Evolutionary conservation across 179 eudicot species (phyloP).

Genomic region (Beta macrorhiza): DNA sequence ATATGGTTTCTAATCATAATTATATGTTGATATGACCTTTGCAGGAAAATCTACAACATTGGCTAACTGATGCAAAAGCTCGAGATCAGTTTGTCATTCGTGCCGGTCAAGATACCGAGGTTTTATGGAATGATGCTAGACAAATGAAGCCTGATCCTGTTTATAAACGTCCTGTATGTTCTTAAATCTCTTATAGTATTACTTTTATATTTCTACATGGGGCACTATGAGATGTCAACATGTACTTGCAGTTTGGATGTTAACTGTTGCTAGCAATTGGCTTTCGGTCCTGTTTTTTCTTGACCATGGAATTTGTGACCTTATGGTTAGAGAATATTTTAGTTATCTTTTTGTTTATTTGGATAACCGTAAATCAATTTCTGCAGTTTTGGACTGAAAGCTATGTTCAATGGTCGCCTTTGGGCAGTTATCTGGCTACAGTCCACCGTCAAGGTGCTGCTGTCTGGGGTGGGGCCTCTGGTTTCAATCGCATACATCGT

Average conservation of each 20-base stretch:
- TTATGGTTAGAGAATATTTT: no score
- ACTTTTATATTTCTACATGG: no score
- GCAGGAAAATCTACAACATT: constrained; percentile 85
- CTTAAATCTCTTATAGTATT: background rate
- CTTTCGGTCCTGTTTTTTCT: background rate
- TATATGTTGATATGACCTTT: constrained; percentile 5
- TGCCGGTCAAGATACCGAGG: constrained; percentile 81
- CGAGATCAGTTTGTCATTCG: constrained; percentile 95
- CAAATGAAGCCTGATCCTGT: constrained; percentile 81
- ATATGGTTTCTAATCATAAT: background rate
- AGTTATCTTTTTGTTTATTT: background rate
- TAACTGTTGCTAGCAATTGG: background rate
- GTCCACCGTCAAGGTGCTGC: constrained; percentile 87
- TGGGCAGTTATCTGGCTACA: constrained; percentile 87
- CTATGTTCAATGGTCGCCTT: constrained; percentile 84
- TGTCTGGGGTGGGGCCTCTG: constrained; percentile 82
- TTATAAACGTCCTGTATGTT: constrained; percentile 65
- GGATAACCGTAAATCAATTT: background rate
- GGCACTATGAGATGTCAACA: background rate
- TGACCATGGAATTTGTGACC: no score
- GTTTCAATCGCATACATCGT: constrained; percentile 70
- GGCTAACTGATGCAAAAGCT: constrained; percentile 95
- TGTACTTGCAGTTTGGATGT: background rate
- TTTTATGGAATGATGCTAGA: constrained; percentile 95
- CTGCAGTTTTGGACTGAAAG: constrained; percentile 83